phyloP scores from a whole-genome alignment of 1,139 yeast species.

The Saccharomyces pastorianus region DNA sequence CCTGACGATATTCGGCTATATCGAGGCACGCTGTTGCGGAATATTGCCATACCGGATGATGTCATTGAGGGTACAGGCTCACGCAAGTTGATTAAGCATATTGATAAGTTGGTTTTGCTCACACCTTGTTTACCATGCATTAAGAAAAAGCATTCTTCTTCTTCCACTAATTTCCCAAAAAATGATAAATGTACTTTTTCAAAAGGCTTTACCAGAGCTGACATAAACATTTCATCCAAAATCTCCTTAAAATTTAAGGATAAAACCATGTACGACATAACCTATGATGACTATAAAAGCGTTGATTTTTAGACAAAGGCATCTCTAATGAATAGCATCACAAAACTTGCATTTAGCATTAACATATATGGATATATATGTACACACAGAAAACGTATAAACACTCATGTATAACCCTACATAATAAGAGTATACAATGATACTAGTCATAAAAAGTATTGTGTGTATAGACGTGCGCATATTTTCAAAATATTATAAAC shows the following conservation, averaged over 20 bases:
- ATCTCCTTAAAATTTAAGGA: slow-evolving; percentile 12
- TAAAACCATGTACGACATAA: slow-evolving; percentile 18
- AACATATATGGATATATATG: background rate
- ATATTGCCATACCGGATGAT: slow-evolving; percentile 5
- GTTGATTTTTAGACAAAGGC: slow-evolving; percentile 1
- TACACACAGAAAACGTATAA: background rate
- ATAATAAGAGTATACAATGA: background rate
- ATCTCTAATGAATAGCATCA: slow-evolving; percentile 1
- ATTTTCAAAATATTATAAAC: slow-evolving; percentile 13
- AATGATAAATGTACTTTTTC: slow-evolving; percentile 16
- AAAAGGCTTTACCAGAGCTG: slow-evolving; percentile 27
- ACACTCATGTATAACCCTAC: background rate
- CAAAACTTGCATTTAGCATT: background rate
- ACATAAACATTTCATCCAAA: slow-evolving; percentile 20
- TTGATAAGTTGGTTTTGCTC: slow-evolving; percentile 27
- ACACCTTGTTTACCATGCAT: slow-evolving; percentile 26
- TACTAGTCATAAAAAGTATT: background rate
- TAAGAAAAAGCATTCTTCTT: slow-evolving; percentile 11
- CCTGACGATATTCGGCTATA: slow-evolving; percentile 10
- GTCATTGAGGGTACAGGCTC: background rate
- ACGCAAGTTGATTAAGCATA: slow-evolving; percentile 21
- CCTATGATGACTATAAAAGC: slow-evolving; percentile 15
- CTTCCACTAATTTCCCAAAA: background rate
- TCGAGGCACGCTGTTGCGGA: slow-evolving; percentile 4
- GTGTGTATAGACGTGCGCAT: slow-evolving; percentile 1